phyloP scores from a whole-genome alignment of 1,139 yeast species.

The Nakaseomyces kungkrabaensis region DNA sequence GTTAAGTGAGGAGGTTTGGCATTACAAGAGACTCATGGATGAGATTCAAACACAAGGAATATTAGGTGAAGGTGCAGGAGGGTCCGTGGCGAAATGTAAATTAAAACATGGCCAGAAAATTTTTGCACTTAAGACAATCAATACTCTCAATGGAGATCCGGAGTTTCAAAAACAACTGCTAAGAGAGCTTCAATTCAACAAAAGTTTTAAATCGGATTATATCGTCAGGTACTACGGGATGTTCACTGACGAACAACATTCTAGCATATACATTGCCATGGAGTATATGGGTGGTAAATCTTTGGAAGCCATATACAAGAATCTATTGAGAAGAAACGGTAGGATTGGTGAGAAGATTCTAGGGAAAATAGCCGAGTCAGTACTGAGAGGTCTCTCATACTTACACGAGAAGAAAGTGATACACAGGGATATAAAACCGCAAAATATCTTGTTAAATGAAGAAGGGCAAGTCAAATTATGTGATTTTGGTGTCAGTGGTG shows the following conservation, averaged over 20 bases:
- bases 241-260: conserved; percentile 63
- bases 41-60: conserved; percentile 54
- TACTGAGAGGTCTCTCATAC: conserved; percentile 73
- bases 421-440: conserved; percentile 91
- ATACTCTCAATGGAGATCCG: conserved; percentile 64
- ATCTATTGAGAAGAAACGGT: conserved; percentile 54
- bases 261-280: conserved; percentile 85
- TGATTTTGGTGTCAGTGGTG: conserved; percentile 98
- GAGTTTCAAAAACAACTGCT: conserved; percentile 74
- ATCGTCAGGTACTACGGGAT: conserved; percentile 92
- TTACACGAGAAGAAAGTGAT: conserved; percentile 80
- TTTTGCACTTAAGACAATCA: conserved; percentile 78
- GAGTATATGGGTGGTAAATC: conserved; percentile 94
- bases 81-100: conserved; percentile 73
- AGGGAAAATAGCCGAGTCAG: conserved; percentile 82
- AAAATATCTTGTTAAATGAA: conserved; percentile 67
- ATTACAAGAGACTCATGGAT: conserved; percentile 45
- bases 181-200: conserved; percentile 80
- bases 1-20: conserved; percentile 75
- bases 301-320: conserved; percentile 79
- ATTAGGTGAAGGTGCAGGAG: conserved; percentile 93
- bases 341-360: conserved; percentile 86
- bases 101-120: conserved; percentile 44
- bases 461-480: conserved; percentile 82
- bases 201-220: conserved; percentile 69